A percentile compares a stretch with the other conserved stretches of the same genome.
These are phyloP conservation scores for Clathrus columnatus DNA, from an alignment of 768 basidiomycete genomes.

Conservation along the genomic window DNA sequence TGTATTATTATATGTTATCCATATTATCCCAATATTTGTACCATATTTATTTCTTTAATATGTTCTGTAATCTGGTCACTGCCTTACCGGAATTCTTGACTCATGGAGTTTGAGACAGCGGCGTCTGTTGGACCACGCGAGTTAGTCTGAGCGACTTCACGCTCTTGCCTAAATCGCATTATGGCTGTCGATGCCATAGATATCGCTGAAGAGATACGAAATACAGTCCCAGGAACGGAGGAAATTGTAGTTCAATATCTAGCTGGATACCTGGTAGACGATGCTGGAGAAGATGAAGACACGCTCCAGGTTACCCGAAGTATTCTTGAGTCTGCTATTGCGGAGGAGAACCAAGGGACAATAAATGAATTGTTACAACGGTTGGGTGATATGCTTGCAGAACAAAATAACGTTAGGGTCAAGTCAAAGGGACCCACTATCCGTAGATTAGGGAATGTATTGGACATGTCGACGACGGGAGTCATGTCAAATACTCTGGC, in stretches of 20 bases:
- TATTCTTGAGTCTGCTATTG: conserved; percentile 64
- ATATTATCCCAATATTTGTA: too few species aligned
- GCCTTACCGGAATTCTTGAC: too few species aligned
- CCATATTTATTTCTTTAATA: too few species aligned
- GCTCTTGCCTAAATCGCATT: background rate
- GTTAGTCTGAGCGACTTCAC: too few species aligned
- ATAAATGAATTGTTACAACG: conserved; percentile 60
- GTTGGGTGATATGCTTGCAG: conserved; percentile 55
- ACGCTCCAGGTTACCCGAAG: conserved; percentile 67
- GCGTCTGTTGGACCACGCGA: too few species aligned
- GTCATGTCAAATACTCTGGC: conserved; percentile 75
- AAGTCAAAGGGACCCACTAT: conserved; percentile 49
- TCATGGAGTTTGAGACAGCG: too few species aligned
- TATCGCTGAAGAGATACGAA: conserved; percentile 72
- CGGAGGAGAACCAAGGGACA: conserved; percentile 42
- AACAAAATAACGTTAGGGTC: conserved; percentile 49
- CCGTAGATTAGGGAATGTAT: conserved; percentile 68
- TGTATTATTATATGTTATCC: too few species aligned
- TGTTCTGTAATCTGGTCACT: too few species aligned
- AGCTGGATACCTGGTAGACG: conserved; percentile 81
- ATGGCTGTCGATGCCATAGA: conserved; percentile 34
- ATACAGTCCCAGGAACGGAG: conserved; percentile 64
- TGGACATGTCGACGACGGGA: conserved; percentile 77
- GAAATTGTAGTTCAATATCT: conserved; percentile 82
- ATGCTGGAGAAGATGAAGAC: conserved; percentile 83